phyloP scores from a whole-genome alignment of 108 stramenopile species.

The Licmophora abbreviata region DNA sequence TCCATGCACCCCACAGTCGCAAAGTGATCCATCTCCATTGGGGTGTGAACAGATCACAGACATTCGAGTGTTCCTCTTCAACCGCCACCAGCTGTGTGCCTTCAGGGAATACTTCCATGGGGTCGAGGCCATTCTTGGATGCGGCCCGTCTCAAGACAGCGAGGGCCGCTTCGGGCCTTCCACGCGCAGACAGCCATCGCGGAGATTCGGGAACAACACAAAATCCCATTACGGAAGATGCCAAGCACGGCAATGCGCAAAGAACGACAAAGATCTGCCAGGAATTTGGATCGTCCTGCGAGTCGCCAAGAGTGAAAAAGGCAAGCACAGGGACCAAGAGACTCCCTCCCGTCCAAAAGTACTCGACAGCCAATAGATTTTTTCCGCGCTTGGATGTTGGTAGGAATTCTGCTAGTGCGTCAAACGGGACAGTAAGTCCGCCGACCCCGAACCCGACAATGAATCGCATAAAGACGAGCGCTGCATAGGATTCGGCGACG shows the following conservation, averaged over 20 bases:
- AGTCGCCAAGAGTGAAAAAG: constrained; percentile 23
- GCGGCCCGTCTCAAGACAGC: constrained; percentile 17
- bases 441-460: constrained; percentile 79
- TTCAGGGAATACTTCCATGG: constrained; percentile 14
- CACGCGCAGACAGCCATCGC: constrained; percentile 32
- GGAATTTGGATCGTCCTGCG: constrained; percentile 1
- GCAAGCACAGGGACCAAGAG: constrained; percentile 51
- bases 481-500: constrained; percentile 24
- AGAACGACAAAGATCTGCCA: constrained; percentile 53
- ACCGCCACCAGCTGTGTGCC: constrained; percentile 6
- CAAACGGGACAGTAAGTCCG: constrained; percentile 72
- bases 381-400: constrained; percentile 36
- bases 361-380: constrained; percentile 39
- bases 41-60: constrained; percentile 26
- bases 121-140: constrained; percentile 13
- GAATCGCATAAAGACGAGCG: constrained; percentile 37
- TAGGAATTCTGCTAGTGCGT: constrained; percentile 70
- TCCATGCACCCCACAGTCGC: constrained; percentile 30
- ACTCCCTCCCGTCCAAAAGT: constrained; percentile 69
- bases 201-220: constrained; percentile 63
- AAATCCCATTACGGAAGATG: constrained; percentile 24
- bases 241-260: constrained; percentile 50
- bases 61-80: constrained; percentile 11
- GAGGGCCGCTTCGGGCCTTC: constrained; percentile 26
- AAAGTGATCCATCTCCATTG: constrained; percentile 33